Percentiles rank a stretch among this genome's conserved stretches.
phyloP scores from a whole-genome alignment of 176 grass and related monocot species.

The Zizania latifolia region DNA sequence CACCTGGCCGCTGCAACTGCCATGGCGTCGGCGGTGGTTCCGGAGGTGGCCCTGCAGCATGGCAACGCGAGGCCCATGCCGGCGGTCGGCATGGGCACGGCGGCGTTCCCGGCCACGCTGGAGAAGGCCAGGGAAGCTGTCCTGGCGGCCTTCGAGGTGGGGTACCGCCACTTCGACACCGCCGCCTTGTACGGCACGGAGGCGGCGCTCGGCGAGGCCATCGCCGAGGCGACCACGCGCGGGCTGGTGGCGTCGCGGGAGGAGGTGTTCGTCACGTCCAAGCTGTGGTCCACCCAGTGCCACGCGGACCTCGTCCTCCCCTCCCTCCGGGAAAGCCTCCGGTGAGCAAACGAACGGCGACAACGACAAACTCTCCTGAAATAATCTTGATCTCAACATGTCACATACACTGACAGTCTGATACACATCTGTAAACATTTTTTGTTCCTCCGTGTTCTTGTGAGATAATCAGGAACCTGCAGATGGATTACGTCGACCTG shows the following conservation, averaged over 20 bases:
- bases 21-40: not conserved
- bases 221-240: constrained; percentile 22
- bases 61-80: constrained; percentile 45
- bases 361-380: no score
- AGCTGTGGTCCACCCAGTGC: constrained; percentile 64
- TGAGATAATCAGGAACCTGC: constrained; percentile 28
- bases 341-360: constrained; percentile 20
- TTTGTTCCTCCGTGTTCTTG: not conserved
- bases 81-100: constrained; percentile 44
- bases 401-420: no score
- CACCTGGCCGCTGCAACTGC: no score
- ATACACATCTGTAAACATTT: no score
- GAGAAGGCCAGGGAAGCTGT: constrained; percentile 23
- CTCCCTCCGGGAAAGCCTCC: constrained; percentile 38
- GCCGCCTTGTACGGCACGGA: constrained; percentile 44
- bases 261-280: constrained; percentile 72
- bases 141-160: constrained; percentile 45
- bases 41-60: constrained; percentile 27
- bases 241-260: constrained; percentile 42
- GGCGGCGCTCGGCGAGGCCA: constrained; percentile 33
- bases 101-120: not conserved
- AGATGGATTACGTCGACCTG: constrained; percentile 69
- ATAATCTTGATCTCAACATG: no score
- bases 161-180: constrained; percentile 71
- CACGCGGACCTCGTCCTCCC: constrained; percentile 54